Base-by-base conservation (phyloP, 495 filamentous ascomycete species). In the Melanomma pulvis-pyrius region DNA sequence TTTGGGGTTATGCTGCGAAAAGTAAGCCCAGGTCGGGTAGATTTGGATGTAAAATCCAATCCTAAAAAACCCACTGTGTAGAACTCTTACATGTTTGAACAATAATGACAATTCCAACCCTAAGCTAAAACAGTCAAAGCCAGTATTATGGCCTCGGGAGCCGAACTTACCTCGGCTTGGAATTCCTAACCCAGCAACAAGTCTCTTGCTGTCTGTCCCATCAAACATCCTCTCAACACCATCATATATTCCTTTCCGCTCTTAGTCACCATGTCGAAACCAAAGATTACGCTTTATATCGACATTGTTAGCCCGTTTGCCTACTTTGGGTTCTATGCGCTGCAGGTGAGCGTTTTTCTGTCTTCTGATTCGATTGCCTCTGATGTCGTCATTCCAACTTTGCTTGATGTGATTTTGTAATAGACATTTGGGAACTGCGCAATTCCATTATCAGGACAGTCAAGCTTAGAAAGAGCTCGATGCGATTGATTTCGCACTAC, bases 281-380 rank as follows among this genome's bases (percentile, higher is more conserved):
- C 86, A 21, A 84, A 87, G 74, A 81, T 92, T 46, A 87, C 81
- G 0, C 79, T 90, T 47, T 91, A 86, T 71, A 64, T 90, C 34
- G 89, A 91, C 74, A 82, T 87, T 30, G 83, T 92, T 29, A 87
- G 84, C 71, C 89, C 89, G 7, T 91, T 92, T 71, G 84, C 83
- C 0, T 91, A 90, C 59, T 78, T 85, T 67, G 89, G 85, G 1
- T 92, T 86, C 70, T 81, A 89, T 71, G 76, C 90, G 3, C 69
- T 87, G 47, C 78, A 77, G 59, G 88, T 87, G 74, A 60, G 83
- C 76, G 25, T 9, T 17, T 22, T 51, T 24, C 44, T 36, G 25
- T 44, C 32, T 30, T 41, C 5, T 30, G 41, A 32, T 65, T 48
- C 66, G 26, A n/a, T 59, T 2, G n/a, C 9, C 36, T 8, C 3